phyloP scores from a whole-genome alignment of 495 filamentous ascomycete species.

The Clohesyomyces aquaticus region DNA sequence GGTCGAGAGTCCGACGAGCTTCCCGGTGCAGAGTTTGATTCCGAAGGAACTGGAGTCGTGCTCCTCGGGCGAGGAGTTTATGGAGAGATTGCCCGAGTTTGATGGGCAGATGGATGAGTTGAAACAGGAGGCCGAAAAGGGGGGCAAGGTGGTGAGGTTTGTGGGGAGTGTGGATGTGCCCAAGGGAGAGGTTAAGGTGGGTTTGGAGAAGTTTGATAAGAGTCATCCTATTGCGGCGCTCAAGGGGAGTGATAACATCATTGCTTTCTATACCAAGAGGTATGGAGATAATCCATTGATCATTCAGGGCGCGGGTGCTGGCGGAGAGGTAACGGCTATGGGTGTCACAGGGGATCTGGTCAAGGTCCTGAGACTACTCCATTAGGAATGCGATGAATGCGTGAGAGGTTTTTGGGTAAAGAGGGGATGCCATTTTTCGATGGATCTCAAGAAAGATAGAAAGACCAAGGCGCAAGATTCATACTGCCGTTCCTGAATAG shows the following conservation, averaged over 20 bases:
- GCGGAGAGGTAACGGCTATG: slow-evolving; percentile 95
- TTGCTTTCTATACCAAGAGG: slow-evolving; percentile 94
- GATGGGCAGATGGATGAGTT: slow-evolving; percentile 81
- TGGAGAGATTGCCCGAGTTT: slow-evolving; percentile 73
- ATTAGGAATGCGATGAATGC: no score
- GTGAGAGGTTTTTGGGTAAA: no score
- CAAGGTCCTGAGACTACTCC: slow-evolving; percentile 66
- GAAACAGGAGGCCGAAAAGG: slow-evolving; percentile 74
- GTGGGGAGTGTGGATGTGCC: slow-evolving; percentile 89
- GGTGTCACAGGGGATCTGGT: slow-evolving; percentile 88
- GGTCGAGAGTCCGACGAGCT: slow-evolving; percentile 75
- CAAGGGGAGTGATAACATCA: slow-evolving; percentile 97
- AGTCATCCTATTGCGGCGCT: slow-evolving; percentile 82
- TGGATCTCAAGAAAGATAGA: no score
- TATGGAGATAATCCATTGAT: slow-evolving; percentile 89
- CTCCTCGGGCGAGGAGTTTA: slow-evolving; percentile 76
- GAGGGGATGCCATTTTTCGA: no score
- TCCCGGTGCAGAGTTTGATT: slow-evolving; percentile 90
- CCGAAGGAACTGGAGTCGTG: slow-evolving; percentile 78
- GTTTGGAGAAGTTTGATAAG: slow-evolving; percentile 68
- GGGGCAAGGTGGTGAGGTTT: slow-evolving; percentile 90
- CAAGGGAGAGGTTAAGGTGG: slow-evolving; percentile 78
- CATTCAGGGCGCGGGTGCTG: slow-evolving; percentile 92
- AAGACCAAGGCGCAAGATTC: no score
- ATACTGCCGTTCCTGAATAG: no score